These are phyloP conservation scores for Saussurea involucrata DNA, from an alignment of 129 eudicot genomes.

Conservation along the genomic window DNA sequence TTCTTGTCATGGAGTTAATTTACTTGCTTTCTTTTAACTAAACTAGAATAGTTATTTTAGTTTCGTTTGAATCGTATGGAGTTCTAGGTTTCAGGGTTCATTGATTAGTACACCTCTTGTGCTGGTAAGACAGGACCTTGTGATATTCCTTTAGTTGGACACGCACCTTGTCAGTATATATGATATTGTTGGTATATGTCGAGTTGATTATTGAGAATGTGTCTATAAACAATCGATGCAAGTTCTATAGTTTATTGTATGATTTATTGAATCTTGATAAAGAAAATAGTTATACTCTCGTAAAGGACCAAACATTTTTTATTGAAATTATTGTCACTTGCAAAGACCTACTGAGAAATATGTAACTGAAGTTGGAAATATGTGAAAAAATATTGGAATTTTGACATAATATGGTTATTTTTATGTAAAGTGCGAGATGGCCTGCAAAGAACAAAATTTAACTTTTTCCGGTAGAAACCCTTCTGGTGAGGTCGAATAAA, in stretches of 20 bases:
- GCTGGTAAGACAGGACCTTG: too few relatives aligned
- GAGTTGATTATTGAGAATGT: background rate
- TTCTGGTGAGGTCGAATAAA: conserved; percentile 2
- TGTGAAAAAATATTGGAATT: background rate
- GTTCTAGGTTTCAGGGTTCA: too few relatives aligned
- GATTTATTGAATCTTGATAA: background rate
- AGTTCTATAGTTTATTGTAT: background rate
- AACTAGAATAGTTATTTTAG: background rate
- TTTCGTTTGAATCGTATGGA: too few relatives aligned
- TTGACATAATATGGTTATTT: background rate
- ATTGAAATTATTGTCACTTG: background rate
- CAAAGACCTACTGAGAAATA: background rate
- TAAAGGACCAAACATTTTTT: background rate
- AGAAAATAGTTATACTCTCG: background rate
- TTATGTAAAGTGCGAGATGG: background rate
- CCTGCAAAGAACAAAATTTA: background rate
- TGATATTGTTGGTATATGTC: background rate
- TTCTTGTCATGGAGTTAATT: conserved; percentile 10
- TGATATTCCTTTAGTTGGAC: too few relatives aligned
- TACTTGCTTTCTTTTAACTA: background rate
- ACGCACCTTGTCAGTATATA: too few relatives aligned
- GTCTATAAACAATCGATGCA: background rate
- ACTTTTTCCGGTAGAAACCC: background rate
- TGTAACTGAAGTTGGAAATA: background rate
- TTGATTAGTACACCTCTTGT: too few relatives aligned